These are phyloP conservation scores for Skeletonema tropicum DNA, from an alignment of 108 stramenopile genomes.

Conservation along the genomic window DNA sequence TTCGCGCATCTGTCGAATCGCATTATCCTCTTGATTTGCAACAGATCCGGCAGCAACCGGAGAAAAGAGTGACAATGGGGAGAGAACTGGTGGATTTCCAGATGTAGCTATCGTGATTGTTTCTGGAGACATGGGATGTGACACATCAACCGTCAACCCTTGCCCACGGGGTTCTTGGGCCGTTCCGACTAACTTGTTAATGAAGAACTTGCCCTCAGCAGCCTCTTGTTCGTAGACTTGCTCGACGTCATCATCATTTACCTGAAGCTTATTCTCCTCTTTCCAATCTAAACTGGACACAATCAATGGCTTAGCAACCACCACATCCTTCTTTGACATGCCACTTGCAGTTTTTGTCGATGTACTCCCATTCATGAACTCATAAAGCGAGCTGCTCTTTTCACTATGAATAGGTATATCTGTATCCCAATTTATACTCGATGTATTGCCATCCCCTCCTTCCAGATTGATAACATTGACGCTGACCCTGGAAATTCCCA, in stretches of 20 bases:
- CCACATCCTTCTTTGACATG: slow-evolving; percentile 11
- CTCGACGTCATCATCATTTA: slow-evolving; percentile 4
- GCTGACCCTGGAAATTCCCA: slow-evolving; percentile 40
- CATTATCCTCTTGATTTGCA: slow-evolving; percentile 32
- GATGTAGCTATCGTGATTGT: neutral
- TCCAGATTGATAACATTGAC: slow-evolving; percentile 8
- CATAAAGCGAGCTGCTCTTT: slow-evolving; percentile 34
- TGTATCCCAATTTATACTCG: slow-evolving; percentile 19
- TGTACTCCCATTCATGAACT: slow-evolving; percentile 33
- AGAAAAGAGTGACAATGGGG: slow-evolving; percentile 36
- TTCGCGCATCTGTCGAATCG: slow-evolving; percentile 38
- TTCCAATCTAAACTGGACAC: slow-evolving; percentile 13
- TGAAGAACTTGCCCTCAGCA: slow-evolving; percentile 51
- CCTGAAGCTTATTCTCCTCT: neutral
- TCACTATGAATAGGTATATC: slow-evolving; percentile 23
- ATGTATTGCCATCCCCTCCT: neutral
- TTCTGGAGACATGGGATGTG: slow-evolving; percentile 11
- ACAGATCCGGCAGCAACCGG: slow-evolving; percentile 9
- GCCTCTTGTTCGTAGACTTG: slow-evolving; percentile 49
- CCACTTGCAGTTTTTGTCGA: neutral
- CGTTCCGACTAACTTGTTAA: slow-evolving; percentile 33
- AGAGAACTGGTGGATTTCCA: slow-evolving; percentile 24
- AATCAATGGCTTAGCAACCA: slow-evolving; percentile 46
- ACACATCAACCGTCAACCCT: neutral
- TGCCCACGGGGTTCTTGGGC: slow-evolving; percentile 1